Conservation (phyloP, 75 land plant genomes). For the Selaginella tamariscina region DNA sequence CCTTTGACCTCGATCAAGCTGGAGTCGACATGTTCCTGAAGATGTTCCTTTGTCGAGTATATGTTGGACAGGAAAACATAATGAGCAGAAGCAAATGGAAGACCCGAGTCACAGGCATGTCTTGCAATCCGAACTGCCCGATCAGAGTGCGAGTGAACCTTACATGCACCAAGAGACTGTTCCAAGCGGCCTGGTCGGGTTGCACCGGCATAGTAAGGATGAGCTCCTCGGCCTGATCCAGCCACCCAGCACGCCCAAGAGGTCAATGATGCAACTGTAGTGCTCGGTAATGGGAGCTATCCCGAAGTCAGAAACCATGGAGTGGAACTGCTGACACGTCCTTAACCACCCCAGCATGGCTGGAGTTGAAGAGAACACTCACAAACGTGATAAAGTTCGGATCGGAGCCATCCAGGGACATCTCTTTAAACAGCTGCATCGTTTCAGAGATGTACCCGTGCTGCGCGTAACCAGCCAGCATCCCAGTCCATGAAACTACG, state of each 20-base stretch:
- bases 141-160: neutral
- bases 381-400: neutral
- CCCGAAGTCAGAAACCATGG: neutral
- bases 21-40: neutral
- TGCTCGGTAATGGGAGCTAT: neutral
- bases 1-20: slow-evolving; percentile 1
- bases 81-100: neutral
- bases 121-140: neutral
- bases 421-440: neutral
- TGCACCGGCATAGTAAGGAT: neutral
- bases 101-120: slow-evolving; percentile 3
- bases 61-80: neutral
- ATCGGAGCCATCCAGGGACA: neutral
- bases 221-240: slow-evolving; percentile 6
- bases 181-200: neutral
- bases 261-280: slow-evolving; percentile 2
- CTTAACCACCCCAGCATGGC: slow-evolving; percentile 4
- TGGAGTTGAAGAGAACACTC: slow-evolving; percentile 1
- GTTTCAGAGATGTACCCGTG: neutral
- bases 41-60: neutral
- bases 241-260: slow-evolving; percentile 4
- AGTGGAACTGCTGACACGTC: neutral
- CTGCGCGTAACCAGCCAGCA: slow-evolving; percentile 6
- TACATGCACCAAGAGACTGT: slow-evolving; percentile 7
- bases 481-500: neutral